Base-by-base conservation (phyloP, 2,329 filamentous ascomycete species). In the Talaromyces sp. region DNA sequence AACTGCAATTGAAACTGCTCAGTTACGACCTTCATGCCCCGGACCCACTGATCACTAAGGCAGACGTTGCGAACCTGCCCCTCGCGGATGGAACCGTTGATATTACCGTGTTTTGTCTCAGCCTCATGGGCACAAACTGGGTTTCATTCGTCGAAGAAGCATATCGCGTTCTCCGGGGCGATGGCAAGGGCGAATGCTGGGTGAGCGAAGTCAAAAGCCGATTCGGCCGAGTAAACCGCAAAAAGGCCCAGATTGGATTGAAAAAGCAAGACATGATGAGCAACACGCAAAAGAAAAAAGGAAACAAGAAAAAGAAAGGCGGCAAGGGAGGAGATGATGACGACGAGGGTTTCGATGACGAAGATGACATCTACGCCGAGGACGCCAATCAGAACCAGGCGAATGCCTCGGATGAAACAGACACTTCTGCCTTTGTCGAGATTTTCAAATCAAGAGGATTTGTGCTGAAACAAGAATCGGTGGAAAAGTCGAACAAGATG, bases 111-210 rank as follows among this genome's bases (percentile, higher is more conserved):
- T 98, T 98, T 81, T 99, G 95, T 75, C 84, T 99, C 33, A 95
- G 93, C 56, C 85, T 99, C 62, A 99, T 99, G 95, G 95, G 95
- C 71, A 99, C 95, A 60, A 99, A 99, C 79, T 99, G 95, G 93
- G 85, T 96, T 58, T 88, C 92, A 69, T 98, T 99, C 74, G 85
- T 99, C 70, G 95, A 98, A 77, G 95, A 99, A 79, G 93, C 93
- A 15, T 96, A 92, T 80, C 88, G 95, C 59, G 83, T 98, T 57
- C 84, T 99, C 64, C 89, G 92, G 71, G 93, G 92, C 85, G 93
- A 95, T 72, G 95, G 78, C 33, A 80, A 79, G 65, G 78, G 95
- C 67, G 95, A 99, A 80, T 87, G 96, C 59, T 99, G 95, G 95
- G 85, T 99, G 57, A 91, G 92, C 55, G 95, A 99, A 79, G 97